phyloP scores from a whole-genome alignment of 208 protist genomes.

The Trypanosoma cruzi region DNA sequence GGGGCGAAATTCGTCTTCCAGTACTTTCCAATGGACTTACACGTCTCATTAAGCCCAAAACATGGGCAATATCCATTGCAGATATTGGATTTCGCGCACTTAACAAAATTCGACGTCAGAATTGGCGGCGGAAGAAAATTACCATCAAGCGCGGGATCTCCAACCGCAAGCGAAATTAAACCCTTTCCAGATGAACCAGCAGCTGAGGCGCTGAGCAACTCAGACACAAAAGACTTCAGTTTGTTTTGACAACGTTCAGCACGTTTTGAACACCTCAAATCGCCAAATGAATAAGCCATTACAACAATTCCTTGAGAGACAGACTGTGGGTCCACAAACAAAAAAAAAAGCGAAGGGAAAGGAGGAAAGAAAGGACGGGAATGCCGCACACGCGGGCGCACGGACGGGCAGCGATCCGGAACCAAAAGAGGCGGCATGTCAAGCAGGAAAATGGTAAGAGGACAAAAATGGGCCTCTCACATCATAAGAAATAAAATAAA shows the following conservation, averaged over 20 bases:
- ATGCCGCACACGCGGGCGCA: not conserved
- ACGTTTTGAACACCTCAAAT: not conserved
- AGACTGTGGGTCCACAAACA: not conserved
- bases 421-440: not conserved
- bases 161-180: conserved; percentile 77
- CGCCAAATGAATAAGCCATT: not conserved
- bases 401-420: not conserved
- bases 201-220: not conserved
- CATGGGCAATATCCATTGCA: conserved; percentile 61
- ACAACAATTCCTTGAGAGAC: not conserved
- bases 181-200: not conserved
- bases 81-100: conserved; percentile 31
- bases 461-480: not conserved
- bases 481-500: not conserved
- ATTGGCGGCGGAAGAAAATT: conserved; percentile 47
- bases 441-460: not conserved
- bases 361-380: not conserved
- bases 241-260: not conserved
- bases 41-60: conserved; percentile 28
- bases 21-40: conserved; percentile 50
- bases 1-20: conserved; percentile 29
- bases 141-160: conserved; percentile 53
- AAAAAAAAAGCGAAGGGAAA: not conserved
- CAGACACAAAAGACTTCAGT: not conserved
- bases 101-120: conserved; percentile 38